Conservation (phyloP, 352 stramenopile species). For the Phytophthora cryptogea region DNA sequence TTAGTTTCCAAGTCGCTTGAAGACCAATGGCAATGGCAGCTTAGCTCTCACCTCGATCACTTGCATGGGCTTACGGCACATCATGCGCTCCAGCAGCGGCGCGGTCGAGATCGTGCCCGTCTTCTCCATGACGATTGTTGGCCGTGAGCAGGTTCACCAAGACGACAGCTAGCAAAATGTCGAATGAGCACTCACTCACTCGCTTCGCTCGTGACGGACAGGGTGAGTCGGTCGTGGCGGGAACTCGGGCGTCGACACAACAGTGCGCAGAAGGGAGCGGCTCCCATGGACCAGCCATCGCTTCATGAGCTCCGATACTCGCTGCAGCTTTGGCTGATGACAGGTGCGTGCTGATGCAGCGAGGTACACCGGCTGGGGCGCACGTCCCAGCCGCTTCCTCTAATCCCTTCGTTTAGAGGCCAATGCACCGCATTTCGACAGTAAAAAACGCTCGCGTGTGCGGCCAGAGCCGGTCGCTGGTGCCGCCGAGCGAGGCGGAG, state of each 20-base stretch:
- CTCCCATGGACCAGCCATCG: slow-evolving; percentile 26
- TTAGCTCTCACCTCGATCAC: slow-evolving; percentile 29
- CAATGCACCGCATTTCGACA: slow-evolving; percentile 17
- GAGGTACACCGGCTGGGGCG: slow-evolving; percentile 12
- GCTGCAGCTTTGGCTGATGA: slow-evolving; percentile 5
- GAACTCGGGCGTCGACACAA: slow-evolving; percentile 6
- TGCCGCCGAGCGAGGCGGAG: slow-evolving; percentile 4
- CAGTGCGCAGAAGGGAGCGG: slow-evolving; percentile 15
- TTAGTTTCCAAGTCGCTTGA: too few relatives aligned
- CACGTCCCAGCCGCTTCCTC: slow-evolving; percentile 22
- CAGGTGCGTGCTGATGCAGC: slow-evolving; percentile 18
- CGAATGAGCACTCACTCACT: slow-evolving; percentile 13
- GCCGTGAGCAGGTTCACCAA: slow-evolving; percentile 11
- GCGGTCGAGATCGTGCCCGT: slow-evolving; percentile 6
- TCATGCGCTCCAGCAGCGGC: slow-evolving; percentile 38
- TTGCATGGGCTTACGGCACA: slow-evolving; percentile 51
- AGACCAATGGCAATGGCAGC: too few relatives aligned
- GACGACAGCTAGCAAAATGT: slow-evolving; percentile 24
- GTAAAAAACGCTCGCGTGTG: slow-evolving; percentile 14
- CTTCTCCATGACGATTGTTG: slow-evolving; percentile 28
- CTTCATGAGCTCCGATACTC: slow-evolving; percentile 18
- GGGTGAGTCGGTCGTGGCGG: slow-evolving; percentile 6
- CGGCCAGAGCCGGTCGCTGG: slow-evolving; percentile 12
- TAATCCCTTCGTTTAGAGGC: slow-evolving; percentile 26
- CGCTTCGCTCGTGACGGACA: too few relatives aligned